Percentiles rank a stretch among this genome's conserved stretches.
phyloP scores from a whole-genome alignment of 2,329 filamentous ascomycete species.

The Fusarium coffeatum region DNA sequence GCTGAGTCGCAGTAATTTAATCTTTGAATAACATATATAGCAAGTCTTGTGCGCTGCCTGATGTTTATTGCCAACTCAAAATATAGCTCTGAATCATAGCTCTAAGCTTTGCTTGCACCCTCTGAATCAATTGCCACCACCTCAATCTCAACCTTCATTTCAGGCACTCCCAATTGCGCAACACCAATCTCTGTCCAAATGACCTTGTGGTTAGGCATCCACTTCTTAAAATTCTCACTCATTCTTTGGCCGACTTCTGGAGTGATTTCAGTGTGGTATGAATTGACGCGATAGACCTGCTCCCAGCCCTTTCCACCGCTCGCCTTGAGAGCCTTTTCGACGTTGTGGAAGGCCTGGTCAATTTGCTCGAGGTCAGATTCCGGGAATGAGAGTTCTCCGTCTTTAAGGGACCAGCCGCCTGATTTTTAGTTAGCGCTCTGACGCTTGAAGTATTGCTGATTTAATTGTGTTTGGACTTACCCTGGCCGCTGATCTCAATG shows the following conservation, averaged over 20 bases:
- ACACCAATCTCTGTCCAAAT: constrained; percentile 66
- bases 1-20: fast-evolving
- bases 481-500: constrained; percentile 61
- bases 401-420: constrained; percentile 49
- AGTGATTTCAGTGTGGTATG: constrained; percentile 57
- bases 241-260: constrained; percentile 54
- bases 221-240: constrained; percentile 59
- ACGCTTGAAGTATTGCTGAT: not conserved
- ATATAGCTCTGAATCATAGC: not conserved
- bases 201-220: constrained; percentile 62
- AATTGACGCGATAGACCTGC: constrained; percentile 61
- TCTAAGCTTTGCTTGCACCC: not conserved
- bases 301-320: constrained; percentile 66
- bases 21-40: fast-evolving
- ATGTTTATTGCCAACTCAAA: not conserved
- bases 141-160: constrained; percentile 69
- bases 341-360: constrained; percentile 64
- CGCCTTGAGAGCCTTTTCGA: constrained; percentile 59
- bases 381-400: constrained; percentile 47
- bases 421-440: not conserved
- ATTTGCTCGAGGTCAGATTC: constrained; percentile 56
- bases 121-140: constrained; percentile 54
- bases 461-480: constrained; percentile 39
- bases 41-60: not conserved
- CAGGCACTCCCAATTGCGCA: constrained; percentile 55